phyloP scores from a whole-genome alignment of 2,329 filamentous ascomycete species.

The Xylaria sp. region DNA sequence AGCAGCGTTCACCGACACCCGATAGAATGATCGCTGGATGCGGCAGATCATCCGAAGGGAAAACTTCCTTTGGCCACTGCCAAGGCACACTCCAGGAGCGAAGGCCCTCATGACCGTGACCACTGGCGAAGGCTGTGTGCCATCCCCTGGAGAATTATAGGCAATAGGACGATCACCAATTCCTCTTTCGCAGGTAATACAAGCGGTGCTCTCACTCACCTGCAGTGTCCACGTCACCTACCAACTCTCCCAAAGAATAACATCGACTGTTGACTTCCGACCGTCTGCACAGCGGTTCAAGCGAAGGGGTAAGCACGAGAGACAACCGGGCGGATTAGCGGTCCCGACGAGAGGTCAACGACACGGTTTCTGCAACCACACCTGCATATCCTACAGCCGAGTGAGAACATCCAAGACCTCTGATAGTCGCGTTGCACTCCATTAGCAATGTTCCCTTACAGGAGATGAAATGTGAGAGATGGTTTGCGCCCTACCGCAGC shows the following conservation, averaged over 20 bases:
- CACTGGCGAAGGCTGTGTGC: constrained; percentile 18
- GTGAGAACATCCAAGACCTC: constrained; percentile 18
- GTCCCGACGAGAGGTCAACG: constrained; percentile 27
- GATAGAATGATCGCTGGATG: constrained; percentile 33
- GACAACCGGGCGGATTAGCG: constrained; percentile 22
- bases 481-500: constrained; percentile 1
- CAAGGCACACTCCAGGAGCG: constrained; percentile 28
- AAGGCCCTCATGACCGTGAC: constrained; percentile 18
- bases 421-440: constrained; percentile 11
- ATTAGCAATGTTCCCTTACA: constrained; percentile 4
- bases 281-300: constrained; percentile 16
- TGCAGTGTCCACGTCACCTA: constrained; percentile 36
- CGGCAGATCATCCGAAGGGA: constrained; percentile 35
- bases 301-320: constrained; percentile 26
- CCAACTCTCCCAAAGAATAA: constrained; percentile 17
- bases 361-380: constrained; percentile 33
- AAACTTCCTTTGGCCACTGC: constrained; percentile 22
- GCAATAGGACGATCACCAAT: constrained; percentile 15
- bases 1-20: constrained; percentile 33
- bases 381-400: constrained; percentile 29
- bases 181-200: constrained; percentile 23
- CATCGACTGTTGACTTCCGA: constrained; percentile 21
- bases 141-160: constrained; percentile 13
- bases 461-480: constrained; percentile 24
- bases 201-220: constrained; percentile 23